Evolutionary conservation across 257 asterid genomes (phyloP).

Genomic region (Oldenlandia corymbosa): DNA sequence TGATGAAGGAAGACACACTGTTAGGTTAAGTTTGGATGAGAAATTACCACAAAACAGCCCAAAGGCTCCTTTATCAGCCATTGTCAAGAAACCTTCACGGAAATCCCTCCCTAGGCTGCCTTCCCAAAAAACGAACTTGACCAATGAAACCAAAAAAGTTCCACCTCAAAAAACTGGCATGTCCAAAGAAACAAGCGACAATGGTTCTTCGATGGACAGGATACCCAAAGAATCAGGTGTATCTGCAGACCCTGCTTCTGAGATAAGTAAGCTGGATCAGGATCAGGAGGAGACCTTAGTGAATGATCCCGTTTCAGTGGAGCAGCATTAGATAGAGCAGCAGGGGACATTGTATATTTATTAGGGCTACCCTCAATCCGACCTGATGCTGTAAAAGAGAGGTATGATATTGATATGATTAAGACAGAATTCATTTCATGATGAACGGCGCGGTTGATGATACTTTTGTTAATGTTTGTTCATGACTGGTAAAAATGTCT

Average conservation of each 20-base stretch:
- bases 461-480: slow-evolving; percentile 9
- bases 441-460: slow-evolving; percentile 14
- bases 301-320: slow-evolving; percentile 20
- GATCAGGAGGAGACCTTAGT: slow-evolving; percentile 9
- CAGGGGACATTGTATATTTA: slow-evolving; percentile 18
- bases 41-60: slow-evolving; percentile 36
- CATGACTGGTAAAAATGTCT: slow-evolving; percentile 18
- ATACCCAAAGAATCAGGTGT: slow-evolving; percentile 19
- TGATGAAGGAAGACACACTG: slow-evolving; percentile 14
- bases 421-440: slow-evolving; percentile 19
- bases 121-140: slow-evolving; percentile 49
- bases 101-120: slow-evolving; percentile 87
- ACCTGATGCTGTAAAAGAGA: slow-evolving; percentile 16
- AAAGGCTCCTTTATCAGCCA: slow-evolving; percentile 36
- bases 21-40: slow-evolving; percentile 35
- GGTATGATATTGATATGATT: too few species aligned
- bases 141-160: slow-evolving; percentile 42
- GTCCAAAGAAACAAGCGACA: slow-evolving; percentile 37
- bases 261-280: slow-evolving; percentile 12
- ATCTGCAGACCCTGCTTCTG: slow-evolving; percentile 14
- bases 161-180: slow-evolving; percentile 29
- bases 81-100: slow-evolving; percentile 56
- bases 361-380: slow-evolving; percentile 23
- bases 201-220: slow-evolving; percentile 17
- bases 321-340: slow-evolving; percentile 16